Conservation (phyloP, 805 yeast species). For the Candida tibetensis region DNA sequence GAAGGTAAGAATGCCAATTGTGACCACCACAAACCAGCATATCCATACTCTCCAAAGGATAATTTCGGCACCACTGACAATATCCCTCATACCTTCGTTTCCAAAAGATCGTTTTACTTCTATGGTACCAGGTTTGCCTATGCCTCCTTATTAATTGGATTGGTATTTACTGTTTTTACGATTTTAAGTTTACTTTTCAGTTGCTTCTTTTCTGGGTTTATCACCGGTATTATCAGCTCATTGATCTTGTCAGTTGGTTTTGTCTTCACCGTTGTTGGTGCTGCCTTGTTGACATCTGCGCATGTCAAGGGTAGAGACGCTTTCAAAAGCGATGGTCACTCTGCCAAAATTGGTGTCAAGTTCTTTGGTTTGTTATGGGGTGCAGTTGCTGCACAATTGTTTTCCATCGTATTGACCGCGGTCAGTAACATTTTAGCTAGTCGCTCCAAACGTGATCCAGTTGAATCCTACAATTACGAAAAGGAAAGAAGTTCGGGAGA, state of each 20-base stretch:
- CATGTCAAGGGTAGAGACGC: constrained; percentile 51
- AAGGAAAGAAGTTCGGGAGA: not conserved
- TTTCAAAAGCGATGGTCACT: constrained; percentile 42
- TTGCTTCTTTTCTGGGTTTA: constrained; percentile 6
- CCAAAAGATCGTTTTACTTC: constrained; percentile 2
- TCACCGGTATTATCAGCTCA: constrained; percentile 10
- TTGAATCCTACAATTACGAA: not conserved
- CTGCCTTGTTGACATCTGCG: constrained; percentile 52
- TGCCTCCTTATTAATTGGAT: constrained; percentile 39
- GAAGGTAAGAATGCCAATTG: constrained; percentile 19
- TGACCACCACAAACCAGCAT: constrained; percentile 21
- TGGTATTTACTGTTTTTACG: constrained; percentile 56
- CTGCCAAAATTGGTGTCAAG: constrained; percentile 45
- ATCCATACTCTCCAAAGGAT: constrained; percentile 31
- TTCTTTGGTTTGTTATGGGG: constrained; percentile 68
- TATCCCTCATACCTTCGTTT: not conserved
- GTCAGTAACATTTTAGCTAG: not conserved
- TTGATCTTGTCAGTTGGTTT: constrained; percentile 24
- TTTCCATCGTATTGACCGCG: constrained; percentile 7
- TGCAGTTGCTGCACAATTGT: constrained; percentile 26
- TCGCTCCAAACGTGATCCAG: not conserved
- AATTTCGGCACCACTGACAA: constrained; percentile 15
- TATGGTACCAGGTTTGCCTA: constrained; percentile 6
- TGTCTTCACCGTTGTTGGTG: constrained; percentile 44
- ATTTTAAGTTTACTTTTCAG: constrained; percentile 35